phyloP scores from a whole-genome alignment of 495 filamentous ascomycete species.

The Talaromyces proteolyticus region DNA sequence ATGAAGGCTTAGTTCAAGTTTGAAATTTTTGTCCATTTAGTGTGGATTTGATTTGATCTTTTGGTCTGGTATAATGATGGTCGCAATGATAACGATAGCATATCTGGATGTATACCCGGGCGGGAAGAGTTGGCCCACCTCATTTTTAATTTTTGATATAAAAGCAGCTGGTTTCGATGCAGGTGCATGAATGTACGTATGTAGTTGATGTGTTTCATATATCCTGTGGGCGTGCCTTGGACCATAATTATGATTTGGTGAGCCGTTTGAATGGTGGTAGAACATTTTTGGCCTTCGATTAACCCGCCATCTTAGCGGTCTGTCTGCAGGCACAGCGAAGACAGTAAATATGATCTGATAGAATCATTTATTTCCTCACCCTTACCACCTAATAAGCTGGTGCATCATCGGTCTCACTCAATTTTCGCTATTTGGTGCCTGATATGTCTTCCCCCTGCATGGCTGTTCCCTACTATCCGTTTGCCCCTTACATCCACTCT shows the following conservation, averaged over 20 bases:
- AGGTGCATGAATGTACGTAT: neutral
- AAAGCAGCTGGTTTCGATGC: neutral
- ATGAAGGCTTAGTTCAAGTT: too few species aligned
- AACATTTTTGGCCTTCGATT: too few species aligned
- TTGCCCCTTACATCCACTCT: neutral
- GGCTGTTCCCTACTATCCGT: neutral
- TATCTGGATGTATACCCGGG: neutral
- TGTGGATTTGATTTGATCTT: neutral
- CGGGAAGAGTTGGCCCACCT: neutral
- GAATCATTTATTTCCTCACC: too few species aligned
- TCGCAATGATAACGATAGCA: neutral
- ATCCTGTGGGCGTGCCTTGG: neutral
- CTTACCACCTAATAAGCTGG: too few species aligned
- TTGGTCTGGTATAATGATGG: neutral
- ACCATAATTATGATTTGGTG: neutral
- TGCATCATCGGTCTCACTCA: too few species aligned
- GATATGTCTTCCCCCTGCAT: neutral
- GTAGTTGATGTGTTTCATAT: conserved; percentile 7
- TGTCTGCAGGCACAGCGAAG: neutral
- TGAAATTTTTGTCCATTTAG: conserved; percentile 6
- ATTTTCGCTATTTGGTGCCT: neutral
- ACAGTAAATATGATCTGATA: too few species aligned
- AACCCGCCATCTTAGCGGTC: too few species aligned
- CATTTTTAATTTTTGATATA: neutral
- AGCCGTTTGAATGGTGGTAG: too few species aligned